phyloP scores from a whole-genome alignment of 805 yeast species.

The Ogataea salicorniae region DNA sequence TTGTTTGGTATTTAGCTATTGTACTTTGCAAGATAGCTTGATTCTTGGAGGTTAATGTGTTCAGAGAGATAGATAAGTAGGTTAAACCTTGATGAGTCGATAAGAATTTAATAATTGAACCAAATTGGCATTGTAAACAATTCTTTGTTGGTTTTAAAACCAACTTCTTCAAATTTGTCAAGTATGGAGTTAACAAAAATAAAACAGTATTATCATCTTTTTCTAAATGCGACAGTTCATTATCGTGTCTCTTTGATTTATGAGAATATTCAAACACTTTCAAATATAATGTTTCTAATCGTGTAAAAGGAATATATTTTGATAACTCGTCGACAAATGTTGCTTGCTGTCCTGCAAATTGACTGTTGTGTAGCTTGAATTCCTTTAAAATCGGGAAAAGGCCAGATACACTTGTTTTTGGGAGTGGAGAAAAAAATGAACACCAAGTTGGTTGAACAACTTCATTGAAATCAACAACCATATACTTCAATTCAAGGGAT shows the following conservation, averaged over 20 bases:
- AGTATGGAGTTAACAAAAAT: conserved; percentile 13
- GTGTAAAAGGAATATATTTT: conserved; percentile 5
- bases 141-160: conserved; percentile 24
- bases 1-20: conserved; percentile 2
- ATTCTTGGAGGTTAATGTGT: conserved; percentile 14
- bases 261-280: conserved; percentile 26
- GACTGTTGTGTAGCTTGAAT: conserved; percentile 20
- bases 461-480: conserved; percentile 23
- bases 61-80: conserved; percentile 15
- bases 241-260: conserved; percentile 14
- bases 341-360: conserved; percentile 18
- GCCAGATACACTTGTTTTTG: background rate
- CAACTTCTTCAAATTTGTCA: conserved; percentile 14
- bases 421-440: conserved; percentile 20
- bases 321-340: conserved; percentile 3
- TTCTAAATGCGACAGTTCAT: background rate
- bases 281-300: conserved; percentile 10
- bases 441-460: conserved; percentile 22
- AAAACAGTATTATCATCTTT: conserved; percentile 6
- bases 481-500: conserved; percentile 15
- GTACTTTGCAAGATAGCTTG: conserved; percentile 4
- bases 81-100: conserved; percentile 1
- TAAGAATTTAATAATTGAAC: conserved; percentile 14
- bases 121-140: conserved; percentile 24
- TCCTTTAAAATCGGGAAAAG: conserved; percentile 11